phyloP scores from a whole-genome alignment of 352 stramenopile genomes.

The Paralagenidium karlingii region DNA sequence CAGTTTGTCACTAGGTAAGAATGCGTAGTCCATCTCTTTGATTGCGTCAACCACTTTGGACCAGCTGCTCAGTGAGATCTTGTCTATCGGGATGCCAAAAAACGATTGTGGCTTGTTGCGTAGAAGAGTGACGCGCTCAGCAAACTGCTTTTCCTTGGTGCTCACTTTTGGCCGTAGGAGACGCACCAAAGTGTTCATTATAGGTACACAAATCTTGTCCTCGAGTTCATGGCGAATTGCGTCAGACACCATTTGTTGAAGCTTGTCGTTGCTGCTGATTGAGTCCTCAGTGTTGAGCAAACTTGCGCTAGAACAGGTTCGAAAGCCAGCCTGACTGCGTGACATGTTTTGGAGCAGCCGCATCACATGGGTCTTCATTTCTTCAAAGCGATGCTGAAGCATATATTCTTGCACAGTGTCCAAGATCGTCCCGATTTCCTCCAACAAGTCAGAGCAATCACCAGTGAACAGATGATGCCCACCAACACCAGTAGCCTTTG shows the following conservation, averaged over 20 bases:
- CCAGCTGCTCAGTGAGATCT: constrained; percentile 73
- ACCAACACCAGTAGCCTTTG: constrained; percentile 24
- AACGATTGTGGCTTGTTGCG: constrained; percentile 65
- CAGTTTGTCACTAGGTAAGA: constrained; percentile 75
- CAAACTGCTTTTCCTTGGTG: constrained; percentile 67
- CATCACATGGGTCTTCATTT: constrained; percentile 57
- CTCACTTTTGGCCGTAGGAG: constrained; percentile 32
- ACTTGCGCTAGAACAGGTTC: constrained; percentile 58
- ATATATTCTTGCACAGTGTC: constrained; percentile 80
- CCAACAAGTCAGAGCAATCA: constrained; percentile 51
- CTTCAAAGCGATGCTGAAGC: constrained; percentile 70
- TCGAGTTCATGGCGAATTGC: constrained; percentile 75
- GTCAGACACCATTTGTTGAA: constrained; percentile 67
- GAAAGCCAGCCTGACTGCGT: constrained; percentile 1
- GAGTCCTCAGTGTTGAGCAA: constrained; percentile 33
- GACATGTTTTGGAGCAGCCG: constrained; percentile 25
- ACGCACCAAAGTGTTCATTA: constrained; percentile 43
- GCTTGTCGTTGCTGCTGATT: constrained; percentile 56
- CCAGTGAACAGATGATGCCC: constrained; percentile 26
- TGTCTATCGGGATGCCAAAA: constrained; percentile 67
- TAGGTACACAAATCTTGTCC: constrained; percentile 62
- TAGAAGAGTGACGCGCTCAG: constrained; percentile 43
- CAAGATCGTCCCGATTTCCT: constrained; percentile 66
- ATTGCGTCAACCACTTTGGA: constrained; percentile 51
- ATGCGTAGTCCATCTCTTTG: constrained; percentile 74